These are phyloP conservation scores for Plenodomus biglobosus DNA, from an alignment of 2,329 filamentous ascomycete genomes.

Conservation along the genomic window DNA sequence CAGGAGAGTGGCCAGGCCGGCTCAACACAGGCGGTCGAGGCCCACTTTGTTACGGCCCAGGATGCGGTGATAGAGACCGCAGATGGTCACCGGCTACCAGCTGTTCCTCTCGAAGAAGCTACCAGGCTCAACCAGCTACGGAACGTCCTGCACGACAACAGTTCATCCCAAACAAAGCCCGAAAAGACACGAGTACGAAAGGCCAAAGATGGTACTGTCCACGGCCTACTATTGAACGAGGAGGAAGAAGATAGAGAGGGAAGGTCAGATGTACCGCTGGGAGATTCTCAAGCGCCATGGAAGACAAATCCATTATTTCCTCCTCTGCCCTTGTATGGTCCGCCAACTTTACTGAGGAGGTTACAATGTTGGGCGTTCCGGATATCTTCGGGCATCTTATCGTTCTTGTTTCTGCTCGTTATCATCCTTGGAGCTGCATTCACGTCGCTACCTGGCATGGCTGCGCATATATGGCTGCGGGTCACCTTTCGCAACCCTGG, in stretches of 20 bases:
- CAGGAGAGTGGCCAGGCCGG: conserved; percentile 48
- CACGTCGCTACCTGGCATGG: conserved; percentile 61
- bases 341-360: conserved; percentile 65
- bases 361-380: conserved; percentile 68
- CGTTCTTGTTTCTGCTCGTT: conserved; percentile 72
- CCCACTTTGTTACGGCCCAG: conserved; percentile 64
- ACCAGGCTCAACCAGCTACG: conserved; percentile 67
- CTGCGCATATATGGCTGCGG: conserved; percentile 54
- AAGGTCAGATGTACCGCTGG: conserved; percentile 52
- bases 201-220: conserved; percentile 48
- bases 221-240: conserved; percentile 37
- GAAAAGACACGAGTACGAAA: conserved; percentile 37
- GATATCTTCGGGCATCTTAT: conserved; percentile 71
- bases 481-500: conserved; percentile 62
- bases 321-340: conserved; percentile 78
- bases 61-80: conserved; percentile 72
- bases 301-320: conserved; percentile 82
- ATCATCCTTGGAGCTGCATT: conserved; percentile 75
- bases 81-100: conserved; percentile 66
- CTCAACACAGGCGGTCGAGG: conserved; percentile 61
- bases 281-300: conserved; percentile 58
- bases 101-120: conserved; percentile 70
- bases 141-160: conserved; percentile 51
- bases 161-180: conserved; percentile 35
- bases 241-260: conserved; percentile 37